A percentile compares a stretch with the other conserved stretches of the same genome.
phyloP scores from a whole-genome alignment of 148 eudicot species.

The Rhododendron griersonianum region DNA sequence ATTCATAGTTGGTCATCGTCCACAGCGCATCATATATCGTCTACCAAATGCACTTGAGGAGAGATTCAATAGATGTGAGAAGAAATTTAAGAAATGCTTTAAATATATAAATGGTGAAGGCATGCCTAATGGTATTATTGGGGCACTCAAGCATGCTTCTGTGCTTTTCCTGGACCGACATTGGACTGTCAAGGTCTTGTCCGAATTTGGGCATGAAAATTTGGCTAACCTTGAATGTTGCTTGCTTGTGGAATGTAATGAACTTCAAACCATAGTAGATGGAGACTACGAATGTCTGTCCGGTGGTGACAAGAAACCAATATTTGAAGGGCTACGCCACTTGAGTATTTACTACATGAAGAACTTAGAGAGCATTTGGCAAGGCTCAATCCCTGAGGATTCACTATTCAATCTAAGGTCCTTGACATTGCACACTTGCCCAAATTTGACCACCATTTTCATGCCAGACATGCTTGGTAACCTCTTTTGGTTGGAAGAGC shows the following conservation, averaged over 20 bases:
- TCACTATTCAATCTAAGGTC: too few species aligned
- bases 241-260: slow-evolving; percentile 18
- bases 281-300: neutral
- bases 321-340: neutral
- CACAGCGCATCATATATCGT: neutral
- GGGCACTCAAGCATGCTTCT: neutral
- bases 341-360: slow-evolving; percentile 15
- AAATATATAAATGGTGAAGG: neutral
- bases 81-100: neutral
- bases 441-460: too few species aligned
- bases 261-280: slow-evolving; percentile 10
- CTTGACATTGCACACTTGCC: too few species aligned
- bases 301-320: neutral
- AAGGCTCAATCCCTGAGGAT: neutral
- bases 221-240: neutral
- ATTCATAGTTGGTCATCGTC: neutral
- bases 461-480: too few species aligned
- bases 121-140: neutral
- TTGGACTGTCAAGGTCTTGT: neutral
- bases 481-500: too few species aligned
- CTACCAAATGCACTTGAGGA: neutral
- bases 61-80: neutral
- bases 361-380: slow-evolving; percentile 8
- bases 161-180: neutral
- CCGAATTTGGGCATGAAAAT: neutral